These are phyloP conservation scores for Quercus aquifolioides DNA, from an alignment of 306 rosid species.

Conservation along the genomic window DNA sequence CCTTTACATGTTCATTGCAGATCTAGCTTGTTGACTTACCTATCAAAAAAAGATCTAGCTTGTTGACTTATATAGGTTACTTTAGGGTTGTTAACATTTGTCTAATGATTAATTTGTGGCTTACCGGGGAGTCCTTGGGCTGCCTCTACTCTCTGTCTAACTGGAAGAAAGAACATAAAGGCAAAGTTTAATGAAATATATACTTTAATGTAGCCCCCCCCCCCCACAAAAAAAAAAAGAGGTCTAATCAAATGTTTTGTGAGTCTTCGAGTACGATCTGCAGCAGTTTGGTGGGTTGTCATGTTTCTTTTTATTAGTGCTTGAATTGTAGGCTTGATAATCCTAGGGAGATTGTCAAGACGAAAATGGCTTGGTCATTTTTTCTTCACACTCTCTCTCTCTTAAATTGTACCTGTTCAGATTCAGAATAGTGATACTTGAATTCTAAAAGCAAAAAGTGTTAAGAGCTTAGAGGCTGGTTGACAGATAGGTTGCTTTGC, in stretches of 20 bases:
- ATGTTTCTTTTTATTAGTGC: neutral
- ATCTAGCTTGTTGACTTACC: neutral
- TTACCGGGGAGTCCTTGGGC: neutral
- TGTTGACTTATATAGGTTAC: neutral
- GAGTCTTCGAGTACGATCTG: neutral
- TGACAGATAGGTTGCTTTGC: too few relatives aligned
- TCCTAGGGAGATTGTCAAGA: neutral
- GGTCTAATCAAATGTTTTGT: neutral
- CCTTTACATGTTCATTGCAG: neutral
- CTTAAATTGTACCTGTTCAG: neutral
- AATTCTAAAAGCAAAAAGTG: neutral
- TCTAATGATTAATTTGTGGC: neutral
- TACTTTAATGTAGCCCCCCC: too few relatives aligned
- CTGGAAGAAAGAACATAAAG: neutral
- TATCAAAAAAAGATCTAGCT: neutral
- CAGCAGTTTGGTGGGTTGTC: neutral
- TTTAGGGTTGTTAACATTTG: neutral
- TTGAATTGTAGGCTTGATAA: neutral
- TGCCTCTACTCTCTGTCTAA: neutral
- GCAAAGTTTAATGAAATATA: neutral
- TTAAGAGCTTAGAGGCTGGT: too few relatives aligned
- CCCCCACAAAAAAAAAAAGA: too few relatives aligned
- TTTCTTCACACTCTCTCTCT: too few relatives aligned
- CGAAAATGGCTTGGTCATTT: neutral
- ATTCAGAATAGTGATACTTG: neutral